phyloP scores from a whole-genome alignment of 2,329 filamentous ascomycete species.

The Reticulascus tulasneorum region DNA sequence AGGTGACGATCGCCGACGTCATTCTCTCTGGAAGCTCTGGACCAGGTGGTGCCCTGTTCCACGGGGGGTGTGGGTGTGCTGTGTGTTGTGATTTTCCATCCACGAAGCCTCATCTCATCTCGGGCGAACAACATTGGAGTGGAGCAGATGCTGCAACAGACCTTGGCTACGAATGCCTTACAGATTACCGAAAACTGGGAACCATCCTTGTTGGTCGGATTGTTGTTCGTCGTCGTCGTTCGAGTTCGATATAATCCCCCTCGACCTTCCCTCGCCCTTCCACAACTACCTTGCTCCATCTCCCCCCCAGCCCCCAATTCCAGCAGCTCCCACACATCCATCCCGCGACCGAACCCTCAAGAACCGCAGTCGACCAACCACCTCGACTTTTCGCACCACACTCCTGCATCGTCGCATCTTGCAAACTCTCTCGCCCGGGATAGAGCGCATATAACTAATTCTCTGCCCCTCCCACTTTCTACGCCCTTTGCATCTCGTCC shows the following conservation, averaged over 20 bases:
- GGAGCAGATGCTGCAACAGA: background rate
- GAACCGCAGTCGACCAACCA: background rate
- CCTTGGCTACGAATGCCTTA: background rate
- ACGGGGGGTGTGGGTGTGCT: background rate
- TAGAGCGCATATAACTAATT: no score
- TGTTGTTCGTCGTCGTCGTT: constrained; percentile 1
- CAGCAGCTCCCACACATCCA: background rate
- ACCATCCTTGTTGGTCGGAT: constrained; percentile 10
- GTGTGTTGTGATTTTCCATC: background rate
- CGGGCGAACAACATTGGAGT: background rate
- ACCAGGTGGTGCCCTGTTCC: constrained; percentile 1
- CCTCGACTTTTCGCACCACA: background rate
- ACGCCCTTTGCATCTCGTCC: no score
- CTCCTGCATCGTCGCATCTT: background rate
- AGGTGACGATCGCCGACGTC: constrained; percentile 9
- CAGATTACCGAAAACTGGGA: constrained; percentile 14
- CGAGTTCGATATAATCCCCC: constrained; percentile 6
- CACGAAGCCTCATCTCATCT: background rate
- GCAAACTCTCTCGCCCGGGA: background rate
- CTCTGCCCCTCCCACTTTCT: no score
- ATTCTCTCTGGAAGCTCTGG: constrained; percentile 1
- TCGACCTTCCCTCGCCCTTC: background rate
- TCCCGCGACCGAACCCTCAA: background rate
- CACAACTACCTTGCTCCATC: constrained; percentile 4
- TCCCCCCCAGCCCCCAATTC: constrained; percentile 1